Evolutionary conservation across 2,329 filamentous ascomycete genomes (phyloP).

Genomic region (Cyclaneusma minus): DNA sequence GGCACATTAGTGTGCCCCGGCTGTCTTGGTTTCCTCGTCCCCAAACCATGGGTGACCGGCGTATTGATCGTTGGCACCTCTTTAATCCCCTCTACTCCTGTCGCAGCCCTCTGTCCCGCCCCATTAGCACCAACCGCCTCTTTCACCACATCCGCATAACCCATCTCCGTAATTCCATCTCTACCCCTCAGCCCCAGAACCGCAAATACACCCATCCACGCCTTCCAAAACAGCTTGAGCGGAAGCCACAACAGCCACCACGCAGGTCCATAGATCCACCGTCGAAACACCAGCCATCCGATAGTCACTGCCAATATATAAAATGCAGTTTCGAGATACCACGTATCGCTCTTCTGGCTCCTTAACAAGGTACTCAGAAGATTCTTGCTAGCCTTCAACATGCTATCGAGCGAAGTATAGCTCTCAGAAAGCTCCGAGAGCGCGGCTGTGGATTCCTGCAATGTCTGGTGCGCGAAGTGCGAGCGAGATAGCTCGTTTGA

Average conservation of each 20-base stretch:
- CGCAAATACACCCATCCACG: slow-evolving; percentile 38
- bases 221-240: slow-evolving; percentile 48
- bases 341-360: slow-evolving; percentile 92
- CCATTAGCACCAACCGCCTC: slow-evolving; percentile 5
- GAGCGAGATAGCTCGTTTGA: slow-evolving; percentile 71
- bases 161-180: slow-evolving; percentile 14
- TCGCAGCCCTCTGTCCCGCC: too few relatives aligned
- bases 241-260: slow-evolving; percentile 86
- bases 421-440: slow-evolving; percentile 67
- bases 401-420: slow-evolving; percentile 64
- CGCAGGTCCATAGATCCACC: slow-evolving; percentile 73
- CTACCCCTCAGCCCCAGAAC: slow-evolving; percentile 26
- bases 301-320: slow-evolving; percentile 68
- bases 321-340: slow-evolving; percentile 87
- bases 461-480: slow-evolving; percentile 77
- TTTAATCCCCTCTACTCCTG: too few relatives aligned
- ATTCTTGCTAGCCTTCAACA: slow-evolving; percentile 59
- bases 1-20: too few relatives aligned
- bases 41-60: too few relatives aligned
- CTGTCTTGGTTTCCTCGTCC: too few relatives aligned
- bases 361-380: slow-evolving; percentile 66
- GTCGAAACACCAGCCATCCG: slow-evolving; percentile 71
- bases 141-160: slow-evolving; percentile 4
- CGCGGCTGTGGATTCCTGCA: slow-evolving; percentile 70
- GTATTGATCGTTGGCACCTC: too few relatives aligned